Evolutionary conservation across 148 eudicot species (phyloP), one percentile per base, ranked within the genome.

Genomic region (Talinum fruticosum): DNA sequence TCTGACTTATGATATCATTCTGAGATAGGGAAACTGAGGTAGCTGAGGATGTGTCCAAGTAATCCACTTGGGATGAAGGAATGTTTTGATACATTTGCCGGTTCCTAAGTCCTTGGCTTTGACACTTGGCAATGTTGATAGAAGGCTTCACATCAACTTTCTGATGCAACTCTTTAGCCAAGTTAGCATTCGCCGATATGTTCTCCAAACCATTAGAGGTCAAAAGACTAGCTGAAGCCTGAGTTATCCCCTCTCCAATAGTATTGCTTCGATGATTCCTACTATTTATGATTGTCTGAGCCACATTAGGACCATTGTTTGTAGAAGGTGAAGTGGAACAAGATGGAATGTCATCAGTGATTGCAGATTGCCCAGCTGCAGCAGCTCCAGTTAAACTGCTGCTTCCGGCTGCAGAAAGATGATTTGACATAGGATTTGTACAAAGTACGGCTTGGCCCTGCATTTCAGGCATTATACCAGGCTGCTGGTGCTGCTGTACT

Each of bases 291-390:
- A 78, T 53, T 29, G 89, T 83, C 47, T 84, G 92, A 61, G 74
- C 68, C 12, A 66, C 41, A 78, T 71, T 86, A 2, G 88, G 82
- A 72, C 87, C 83, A 78, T 95, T 89, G 78, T 91, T 91, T n/a
- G 90, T 87, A 68, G 97, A 91, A 73, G 94, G 98, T 45, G 98
- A 93, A 33, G 98, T 89, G 16, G 97, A 90, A 80, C 97, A 90
- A 59, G 98, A 91, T 29, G 98, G 94, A 76, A 88, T 79, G 23
- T 93, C 97, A 62, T 89, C 97, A 38, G 94, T 88, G 18, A 89
- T 71, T 26, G 77, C 90, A 77, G 97, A 90, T 34, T 79, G 89
- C 59, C 86, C 87, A 66, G 84, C 93, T 82, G 81, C 85, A 45
- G 87, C 82, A 69, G 83, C 88, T 47, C 87, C 89, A 12, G 86